phyloP scores from a whole-genome alignment of 1,139 yeast species.

The Pichia sp. region DNA sequence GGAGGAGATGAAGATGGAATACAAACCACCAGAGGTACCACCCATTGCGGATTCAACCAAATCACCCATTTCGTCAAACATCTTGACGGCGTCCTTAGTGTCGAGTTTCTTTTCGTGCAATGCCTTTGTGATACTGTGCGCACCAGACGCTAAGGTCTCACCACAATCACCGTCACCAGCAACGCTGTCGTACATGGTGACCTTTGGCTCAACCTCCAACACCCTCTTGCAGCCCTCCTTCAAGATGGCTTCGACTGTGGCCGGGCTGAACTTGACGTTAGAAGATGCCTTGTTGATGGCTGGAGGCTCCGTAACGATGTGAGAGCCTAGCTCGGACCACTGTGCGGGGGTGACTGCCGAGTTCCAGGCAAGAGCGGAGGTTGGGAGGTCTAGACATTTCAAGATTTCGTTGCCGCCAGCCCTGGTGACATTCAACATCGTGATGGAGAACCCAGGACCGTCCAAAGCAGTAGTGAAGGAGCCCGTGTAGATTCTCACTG shows the following conservation, averaged over 20 bases:
- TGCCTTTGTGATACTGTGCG: conserved; percentile 60
- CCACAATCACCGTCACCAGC: conserved; percentile 99
- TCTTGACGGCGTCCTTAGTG: conserved; percentile 46
- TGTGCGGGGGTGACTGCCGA: conserved; percentile 31
- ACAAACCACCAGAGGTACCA: conserved; percentile 93
- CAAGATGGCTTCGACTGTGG: conserved; percentile 38
- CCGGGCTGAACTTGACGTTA: conserved; percentile 41
- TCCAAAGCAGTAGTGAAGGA: conserved; percentile 81
- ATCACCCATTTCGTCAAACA: conserved; percentile 62
- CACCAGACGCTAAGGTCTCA: conserved; percentile 81
- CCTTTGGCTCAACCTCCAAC: conserved; percentile 65
- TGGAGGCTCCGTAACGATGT: conserved; percentile 35
- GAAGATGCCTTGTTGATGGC: conserved; percentile 30
- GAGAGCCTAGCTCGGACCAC: conserved; percentile 36
- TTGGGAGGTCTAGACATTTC: conserved; percentile 58
- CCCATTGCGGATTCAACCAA: conserved; percentile 89
- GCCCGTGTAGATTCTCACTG: conserved; percentile 64
- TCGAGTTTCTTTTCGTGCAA: conserved; percentile 41
- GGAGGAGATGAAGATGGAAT: conserved; percentile 75
- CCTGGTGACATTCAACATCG: conserved; percentile 62
- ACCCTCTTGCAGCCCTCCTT: conserved; percentile 46
- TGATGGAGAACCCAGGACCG: conserved; percentile 87
- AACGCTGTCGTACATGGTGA: conserved; percentile 78
- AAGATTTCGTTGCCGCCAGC: conserved; percentile 41
- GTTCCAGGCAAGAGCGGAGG: conserved; percentile 84